Base-by-base conservation (phyloP, 306 rosid genomes). In the Sindora glabra region DNA sequence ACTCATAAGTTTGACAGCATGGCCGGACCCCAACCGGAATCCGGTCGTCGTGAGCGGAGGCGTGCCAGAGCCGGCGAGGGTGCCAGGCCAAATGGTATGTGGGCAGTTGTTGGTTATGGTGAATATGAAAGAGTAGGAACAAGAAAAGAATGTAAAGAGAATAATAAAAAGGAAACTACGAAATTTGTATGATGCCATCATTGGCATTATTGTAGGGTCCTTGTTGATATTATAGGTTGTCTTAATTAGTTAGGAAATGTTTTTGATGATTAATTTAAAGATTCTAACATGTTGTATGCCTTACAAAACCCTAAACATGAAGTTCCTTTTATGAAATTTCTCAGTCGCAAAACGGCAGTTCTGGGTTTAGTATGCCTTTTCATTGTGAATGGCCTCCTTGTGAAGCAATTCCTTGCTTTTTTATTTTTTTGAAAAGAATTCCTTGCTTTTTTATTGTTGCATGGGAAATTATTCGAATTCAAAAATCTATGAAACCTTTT, bases 341-440 rank as follows among this genome's bases (percentile, higher is more conserved):
- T 59, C 44, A 71, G 83, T 75, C 70, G 70, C 80, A 66, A 76
- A 64, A 69, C 15, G 59, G 48, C 47, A 29, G 26, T 69, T 77
- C 59, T 54, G 80, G 98, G 83, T 88, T 91, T 81, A 72, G 95
- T 8, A 85, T 85, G 84, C 75, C 83, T 79, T 78, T 54, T 68
- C n/a, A 57, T 64, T 56, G 69, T 68, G 70, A 77, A 74, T 76
- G 78, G 84, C 76, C 85, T 83, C 75, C n/a, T 60, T 37, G 22
- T 76, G 78, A 91, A 88, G 86, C 70, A 70, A 85, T 91, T 63
- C 98, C 76, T 88, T 83, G 65, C 86, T n/a, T n/a, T n/a, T n/a
- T n/a, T n/a, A n/a, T n/a, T n/a, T n/a, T n/a, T n/a, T n/a, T n/a
- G n/a, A n/a, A n/a, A n/a, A n/a, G n/a, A n/a, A n/a, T n/a, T n/a